Conservation (phyloP, 306 rosid genomes). For the Fragaria iinumae region DNA sequence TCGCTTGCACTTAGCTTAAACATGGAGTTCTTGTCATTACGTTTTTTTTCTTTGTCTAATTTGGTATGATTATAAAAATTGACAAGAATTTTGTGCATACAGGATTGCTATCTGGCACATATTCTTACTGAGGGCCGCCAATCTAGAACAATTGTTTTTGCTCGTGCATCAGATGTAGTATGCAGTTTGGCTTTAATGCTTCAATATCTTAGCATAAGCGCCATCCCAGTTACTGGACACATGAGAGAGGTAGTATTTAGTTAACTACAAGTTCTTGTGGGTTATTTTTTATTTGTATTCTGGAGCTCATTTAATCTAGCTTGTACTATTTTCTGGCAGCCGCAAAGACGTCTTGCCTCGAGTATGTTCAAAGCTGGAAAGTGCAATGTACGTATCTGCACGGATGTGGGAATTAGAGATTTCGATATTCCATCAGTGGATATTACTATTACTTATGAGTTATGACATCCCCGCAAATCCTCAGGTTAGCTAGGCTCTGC, state of each 20-base stretch:
- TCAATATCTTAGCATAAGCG: slow-evolving; percentile 68
- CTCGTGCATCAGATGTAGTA: not conserved
- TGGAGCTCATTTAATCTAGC: not conserved
- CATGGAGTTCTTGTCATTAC: too few relatives aligned
- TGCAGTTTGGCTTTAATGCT: slow-evolving; percentile 57
- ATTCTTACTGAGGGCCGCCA: too few relatives aligned
- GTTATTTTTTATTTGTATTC: not conserved
- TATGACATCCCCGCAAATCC: slow-evolving; percentile 7
- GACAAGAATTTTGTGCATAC: too few relatives aligned
- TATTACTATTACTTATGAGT: too few relatives aligned
- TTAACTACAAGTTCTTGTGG: not conserved
- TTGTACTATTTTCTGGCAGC: slow-evolving; percentile 39
- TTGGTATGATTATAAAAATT: too few relatives aligned
- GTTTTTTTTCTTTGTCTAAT: too few relatives aligned
- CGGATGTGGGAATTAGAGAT: too few relatives aligned
- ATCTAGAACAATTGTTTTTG: slow-evolving; percentile 78
- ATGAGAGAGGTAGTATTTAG: slow-evolving; percentile 51
- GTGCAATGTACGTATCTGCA: slow-evolving; percentile 30
- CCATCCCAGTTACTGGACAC: slow-evolving; percentile 84
- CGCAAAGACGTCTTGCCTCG: slow-evolving; percentile 80
- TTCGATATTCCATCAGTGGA: too few relatives aligned
- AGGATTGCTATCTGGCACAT: too few relatives aligned
- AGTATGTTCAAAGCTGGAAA: slow-evolving; percentile 81
- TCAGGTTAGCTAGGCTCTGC: slow-evolving; percentile 44
- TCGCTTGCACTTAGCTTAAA: too few relatives aligned